Conservation (phyloP, 2,329 filamentous ascomycete genomes). For the Xylariaceae sp. region DNA sequence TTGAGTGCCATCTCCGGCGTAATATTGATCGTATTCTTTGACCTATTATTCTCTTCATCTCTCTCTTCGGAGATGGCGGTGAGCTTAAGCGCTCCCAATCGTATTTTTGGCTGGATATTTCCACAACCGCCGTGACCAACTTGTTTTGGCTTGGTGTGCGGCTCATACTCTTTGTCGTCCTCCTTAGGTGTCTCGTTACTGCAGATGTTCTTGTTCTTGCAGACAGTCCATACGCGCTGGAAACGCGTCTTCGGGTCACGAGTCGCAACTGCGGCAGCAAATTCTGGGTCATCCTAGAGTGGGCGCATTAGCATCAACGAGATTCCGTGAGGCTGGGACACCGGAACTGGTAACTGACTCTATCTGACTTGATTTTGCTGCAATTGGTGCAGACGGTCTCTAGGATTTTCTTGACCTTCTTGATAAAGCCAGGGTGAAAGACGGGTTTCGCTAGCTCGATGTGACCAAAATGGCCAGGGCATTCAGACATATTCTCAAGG, state of each 20-base stretch:
- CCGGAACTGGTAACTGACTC: conserved; percentile 76
- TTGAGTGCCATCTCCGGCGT: conserved; percentile 80
- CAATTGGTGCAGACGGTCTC: conserved; percentile 99
- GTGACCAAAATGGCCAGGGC: conserved; percentile 96
- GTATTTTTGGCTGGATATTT: conserved; percentile 82
- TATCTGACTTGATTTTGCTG: conserved; percentile 94
- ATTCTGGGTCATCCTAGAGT: conserved; percentile 76
- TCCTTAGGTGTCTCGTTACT: conserved; percentile 72
- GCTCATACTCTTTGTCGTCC: conserved; percentile 64
- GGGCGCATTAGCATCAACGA: conserved; percentile 56
- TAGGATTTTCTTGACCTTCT: conserved; percentile 98
- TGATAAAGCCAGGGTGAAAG: conserved; percentile 92
- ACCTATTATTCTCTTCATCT: conserved; percentile 68
- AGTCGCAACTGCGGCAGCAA: conserved; percentile 72
- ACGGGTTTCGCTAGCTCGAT: conserved; percentile 97
- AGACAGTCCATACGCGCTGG: conserved; percentile 84
- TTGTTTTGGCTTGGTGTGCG: conserved; percentile 50
- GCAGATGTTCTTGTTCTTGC: conserved; percentile 82
- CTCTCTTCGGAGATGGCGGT: conserved; percentile 72
- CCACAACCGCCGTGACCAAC: conserved; percentile 85
- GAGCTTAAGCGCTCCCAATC: conserved; percentile 80
- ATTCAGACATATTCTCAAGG: conserved; percentile 91
- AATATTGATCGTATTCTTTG: conserved; percentile 75
- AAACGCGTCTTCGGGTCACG: conserved; percentile 95
- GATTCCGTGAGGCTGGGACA: conserved; percentile 49